phyloP scores from a whole-genome alignment of 2,329 filamentous ascomycete species.

The Trichoderma sp. region DNA sequence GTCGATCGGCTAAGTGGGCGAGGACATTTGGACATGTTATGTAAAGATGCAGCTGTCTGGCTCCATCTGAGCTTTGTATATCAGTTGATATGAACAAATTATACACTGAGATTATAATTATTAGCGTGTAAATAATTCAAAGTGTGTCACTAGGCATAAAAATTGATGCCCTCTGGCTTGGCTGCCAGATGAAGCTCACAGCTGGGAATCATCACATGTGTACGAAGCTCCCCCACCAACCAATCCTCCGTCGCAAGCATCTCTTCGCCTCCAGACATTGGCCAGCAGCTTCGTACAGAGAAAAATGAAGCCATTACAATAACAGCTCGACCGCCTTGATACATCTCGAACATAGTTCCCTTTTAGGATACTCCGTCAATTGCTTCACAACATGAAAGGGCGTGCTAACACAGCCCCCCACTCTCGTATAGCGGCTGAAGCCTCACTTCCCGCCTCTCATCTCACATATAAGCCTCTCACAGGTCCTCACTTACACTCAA shows the following conservation, averaged over 20 bases:
- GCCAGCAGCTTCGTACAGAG: background rate
- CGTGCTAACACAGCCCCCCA: background rate
- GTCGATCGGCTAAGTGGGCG: background rate
- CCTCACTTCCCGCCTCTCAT: background rate
- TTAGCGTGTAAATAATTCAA: background rate
- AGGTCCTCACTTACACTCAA: background rate
- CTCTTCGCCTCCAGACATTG: background rate
- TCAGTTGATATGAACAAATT: background rate
- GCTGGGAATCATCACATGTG: background rate
- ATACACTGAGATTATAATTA: background rate
- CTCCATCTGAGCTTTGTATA: background rate
- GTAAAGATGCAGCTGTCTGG: background rate
- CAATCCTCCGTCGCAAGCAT: background rate
- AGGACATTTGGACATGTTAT: background rate
- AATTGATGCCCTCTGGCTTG: background rate
- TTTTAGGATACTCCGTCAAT: background rate
- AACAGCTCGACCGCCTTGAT: background rate
- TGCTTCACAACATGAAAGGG: background rate
- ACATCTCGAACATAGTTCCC: background rate
- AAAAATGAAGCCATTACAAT: background rate
- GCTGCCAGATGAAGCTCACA: background rate
- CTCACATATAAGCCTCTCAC: background rate
- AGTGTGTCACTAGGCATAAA: background rate
- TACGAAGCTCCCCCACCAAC: background rate
- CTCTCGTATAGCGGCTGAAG: conserved; percentile 9